A percentile compares a stretch with the other conserved stretches of the same genome.
These are phyloP conservation scores for Yarrowia alimentaria DNA, from an alignment of 805 yeast genomes.

Conservation along the genomic window DNA sequence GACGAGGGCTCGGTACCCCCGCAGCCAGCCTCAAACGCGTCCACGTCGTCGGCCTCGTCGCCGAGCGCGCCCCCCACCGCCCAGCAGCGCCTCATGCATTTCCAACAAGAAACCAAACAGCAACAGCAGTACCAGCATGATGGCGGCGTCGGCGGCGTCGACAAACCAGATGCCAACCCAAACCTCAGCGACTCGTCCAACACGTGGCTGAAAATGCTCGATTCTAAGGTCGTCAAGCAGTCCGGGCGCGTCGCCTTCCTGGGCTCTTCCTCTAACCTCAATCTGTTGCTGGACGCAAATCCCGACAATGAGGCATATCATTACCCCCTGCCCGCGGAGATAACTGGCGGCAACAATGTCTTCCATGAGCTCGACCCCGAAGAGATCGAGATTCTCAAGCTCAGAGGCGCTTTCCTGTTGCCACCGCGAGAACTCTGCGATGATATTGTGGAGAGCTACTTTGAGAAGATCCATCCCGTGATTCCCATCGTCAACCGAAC, in stretches of 20 bases:
- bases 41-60: conserved; percentile 14
- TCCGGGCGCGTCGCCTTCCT: conserved; percentile 46
- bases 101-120: conserved; percentile 15
- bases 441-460: conserved; percentile 60
- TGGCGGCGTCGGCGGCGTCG: too few relatives aligned
- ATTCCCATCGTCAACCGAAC: conserved; percentile 66
- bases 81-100: conserved; percentile 18
- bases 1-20: conserved; percentile 18
- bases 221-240: conserved; percentile 21
- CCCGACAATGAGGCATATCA: conserved; percentile 47
- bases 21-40: conserved; percentile 11
- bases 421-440: conserved; percentile 60
- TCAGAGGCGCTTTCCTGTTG: conserved; percentile 67
- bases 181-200: conserved; percentile 26
- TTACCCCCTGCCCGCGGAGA: conserved; percentile 34
- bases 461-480: conserved; percentile 62
- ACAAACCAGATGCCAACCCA: conserved; percentile 9
- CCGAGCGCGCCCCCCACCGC: conserved; percentile 16
- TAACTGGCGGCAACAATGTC: conserved; percentile 33
- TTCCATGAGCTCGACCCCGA: conserved; percentile 49
- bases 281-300: conserved; percentile 49
- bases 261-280: conserved; percentile 53
- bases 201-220: conserved; percentile 25
- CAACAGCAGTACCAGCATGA: conserved; percentile 19
- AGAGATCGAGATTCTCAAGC: conserved; percentile 61